Evolutionary conservation across 2,329 filamentous ascomycete species (phyloP), one percentile per base, ranked within the genome.

Genomic region (Hypocreales sp.): DNA sequence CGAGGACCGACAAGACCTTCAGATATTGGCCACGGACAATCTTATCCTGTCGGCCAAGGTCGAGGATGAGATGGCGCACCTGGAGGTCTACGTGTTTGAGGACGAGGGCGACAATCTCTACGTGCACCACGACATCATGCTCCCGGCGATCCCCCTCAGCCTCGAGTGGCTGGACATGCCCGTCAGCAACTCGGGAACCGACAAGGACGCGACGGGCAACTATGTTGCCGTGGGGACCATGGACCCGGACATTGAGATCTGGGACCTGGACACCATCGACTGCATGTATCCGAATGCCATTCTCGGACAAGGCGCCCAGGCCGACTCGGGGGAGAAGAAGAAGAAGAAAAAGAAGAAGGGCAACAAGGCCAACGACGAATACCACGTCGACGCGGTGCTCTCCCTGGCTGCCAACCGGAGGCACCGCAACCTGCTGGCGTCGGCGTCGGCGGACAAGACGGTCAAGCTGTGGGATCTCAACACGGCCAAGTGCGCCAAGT

Each of bases 61-160:
- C 27, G 90, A 98, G 55, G 90, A 98, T 43, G 90, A 98, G 50
- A 76, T 98, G 34, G 87, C 90, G 12, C 87, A 95, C 53, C 64
- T 98, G 15, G 90, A 98, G 52, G 79, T 95, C 13, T 94, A 95
- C 46, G 84, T 98, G 16, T 98, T 95, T 56, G 90, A 98, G 53
- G 90, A 95, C 42, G 73, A 73, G 35, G 80, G 77, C 24, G 90
- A 95, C 56, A 98, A 98, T 50, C 75, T 98, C 34, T 98, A 98
- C 52, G 87, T 98, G 15, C 90, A 98, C 59, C 90, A 98, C 67
- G 90, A 98, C 54, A 92, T 98, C 43, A 95, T 98, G 87, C 69
- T 98, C 30, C 90, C 90, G 18, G 87, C 87, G 15, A 93, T 98
- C 46, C 90, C 90, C 8, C 72, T 98, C 6, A 90, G 83, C 45